Evolutionary conservation across 108 stramenopile genomes (phyloP).

Genomic region (Mediolabrus comicus): DNA sequence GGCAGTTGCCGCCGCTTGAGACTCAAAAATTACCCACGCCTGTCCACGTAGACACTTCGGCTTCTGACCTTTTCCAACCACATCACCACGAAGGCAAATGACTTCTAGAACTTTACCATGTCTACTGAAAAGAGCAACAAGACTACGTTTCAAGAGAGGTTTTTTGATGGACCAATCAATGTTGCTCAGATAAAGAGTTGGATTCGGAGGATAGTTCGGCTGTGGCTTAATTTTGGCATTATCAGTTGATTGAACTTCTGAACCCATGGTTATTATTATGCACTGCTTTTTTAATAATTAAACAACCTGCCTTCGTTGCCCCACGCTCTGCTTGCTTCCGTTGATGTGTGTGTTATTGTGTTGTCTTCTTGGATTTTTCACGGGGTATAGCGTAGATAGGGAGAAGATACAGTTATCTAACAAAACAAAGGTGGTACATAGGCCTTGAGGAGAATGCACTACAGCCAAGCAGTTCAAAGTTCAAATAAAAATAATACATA

Average conservation of each 20-base stretch:
- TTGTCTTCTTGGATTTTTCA: too few relatives aligned
- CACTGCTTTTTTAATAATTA: neutral
- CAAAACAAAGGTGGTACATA: too few relatives aligned
- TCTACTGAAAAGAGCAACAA: conserved; percentile 90
- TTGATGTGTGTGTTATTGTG: too few relatives aligned
- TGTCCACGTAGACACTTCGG: conserved; percentile 79
- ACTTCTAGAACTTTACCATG: conserved; percentile 93
- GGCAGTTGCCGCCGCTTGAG: conserved; percentile 84
- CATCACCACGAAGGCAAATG: conserved; percentile 67
- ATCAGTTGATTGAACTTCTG: neutral
- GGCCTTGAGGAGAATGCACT: too few relatives aligned
- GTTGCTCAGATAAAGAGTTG: conserved; percentile 94
- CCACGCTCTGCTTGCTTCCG: too few relatives aligned
- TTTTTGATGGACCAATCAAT: conserved; percentile 98
- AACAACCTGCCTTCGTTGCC: too few relatives aligned
- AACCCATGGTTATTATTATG: conserved; percentile 12
- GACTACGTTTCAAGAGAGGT: conserved; percentile 83
- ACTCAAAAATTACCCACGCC: conserved; percentile 92
- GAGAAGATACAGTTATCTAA: too few relatives aligned
- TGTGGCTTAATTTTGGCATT: conserved; percentile 35
- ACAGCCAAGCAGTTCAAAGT: too few relatives aligned
- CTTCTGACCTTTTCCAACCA: neutral
- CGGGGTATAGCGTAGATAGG: too few relatives aligned
- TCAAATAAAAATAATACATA: too few relatives aligned
- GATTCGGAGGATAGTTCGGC: conserved; percentile 56